These are phyloP conservation scores for Lunularia cruciata DNA, from an alignment of 225 moss, liverwort and hornwort species.

Conservation along the genomic window DNA sequence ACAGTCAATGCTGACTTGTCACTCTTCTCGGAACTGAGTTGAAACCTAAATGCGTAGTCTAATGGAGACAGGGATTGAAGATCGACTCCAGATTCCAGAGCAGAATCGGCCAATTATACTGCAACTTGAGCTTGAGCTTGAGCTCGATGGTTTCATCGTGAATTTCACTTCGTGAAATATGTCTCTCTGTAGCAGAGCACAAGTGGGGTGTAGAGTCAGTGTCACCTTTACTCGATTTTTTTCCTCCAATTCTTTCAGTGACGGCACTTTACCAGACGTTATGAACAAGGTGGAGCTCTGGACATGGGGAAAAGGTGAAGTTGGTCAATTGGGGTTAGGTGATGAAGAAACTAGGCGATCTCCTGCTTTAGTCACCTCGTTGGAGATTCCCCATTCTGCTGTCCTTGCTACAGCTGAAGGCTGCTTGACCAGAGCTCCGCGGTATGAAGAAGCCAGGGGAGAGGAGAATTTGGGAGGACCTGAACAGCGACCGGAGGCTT, in stretches of 20 bases:
- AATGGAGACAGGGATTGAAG: too few relatives aligned
- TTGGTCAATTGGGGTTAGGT: slow-evolving; percentile 74
- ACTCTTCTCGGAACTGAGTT: too few relatives aligned
- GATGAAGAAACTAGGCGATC: slow-evolving; percentile 69
- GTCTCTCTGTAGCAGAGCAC: too few relatives aligned
- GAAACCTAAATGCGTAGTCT: too few relatives aligned
- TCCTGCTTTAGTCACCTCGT: slow-evolving; percentile 50
- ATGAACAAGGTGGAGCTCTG: slow-evolving; percentile 52
- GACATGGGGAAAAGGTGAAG: slow-evolving; percentile 89
- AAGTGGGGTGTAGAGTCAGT: too few relatives aligned
- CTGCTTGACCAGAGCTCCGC: not conserved
- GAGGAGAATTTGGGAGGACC: not conserved
- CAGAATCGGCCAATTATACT: too few relatives aligned
- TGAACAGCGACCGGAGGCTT: slow-evolving; percentile 11
- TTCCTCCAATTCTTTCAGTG: slow-evolving; percentile 2
- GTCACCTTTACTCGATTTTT: not conserved
- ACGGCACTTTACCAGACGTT: not conserved
- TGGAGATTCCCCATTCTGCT: slow-evolving; percentile 41
- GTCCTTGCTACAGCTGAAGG: slow-evolving; percentile 49
- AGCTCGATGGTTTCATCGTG: too few relatives aligned
- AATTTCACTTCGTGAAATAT: too few relatives aligned
- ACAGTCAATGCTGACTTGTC: too few relatives aligned
- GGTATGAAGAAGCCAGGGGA: not conserved
- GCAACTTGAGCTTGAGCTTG: too few relatives aligned
- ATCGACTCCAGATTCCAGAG: too few relatives aligned